Evolutionary conservation across 192 early-diverging fungal species (phyloP).

Genomic region (Phycomyces nitens): DNA sequence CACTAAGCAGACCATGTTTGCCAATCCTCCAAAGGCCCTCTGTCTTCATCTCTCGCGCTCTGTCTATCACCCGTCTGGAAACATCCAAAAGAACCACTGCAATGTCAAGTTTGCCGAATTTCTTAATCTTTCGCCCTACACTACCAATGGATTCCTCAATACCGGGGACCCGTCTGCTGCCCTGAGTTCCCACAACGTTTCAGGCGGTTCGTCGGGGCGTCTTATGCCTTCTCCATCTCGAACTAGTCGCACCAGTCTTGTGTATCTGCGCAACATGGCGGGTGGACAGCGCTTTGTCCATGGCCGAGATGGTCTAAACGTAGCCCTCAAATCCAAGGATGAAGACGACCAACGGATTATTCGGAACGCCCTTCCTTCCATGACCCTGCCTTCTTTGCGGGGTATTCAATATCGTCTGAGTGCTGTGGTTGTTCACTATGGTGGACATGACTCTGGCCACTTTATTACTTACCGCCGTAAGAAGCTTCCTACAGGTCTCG

Average conservation of each 20-base stretch:
- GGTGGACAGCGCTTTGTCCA: background rate
- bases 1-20: conserved; percentile 83
- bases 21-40: conserved; percentile 75
- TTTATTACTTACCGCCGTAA: conserved; percentile 83
- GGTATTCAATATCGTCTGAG: conserved; percentile 62
- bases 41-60: conserved; percentile 86
- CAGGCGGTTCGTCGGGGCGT: conserved; percentile 10
- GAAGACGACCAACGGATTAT: conserved; percentile 13
- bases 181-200: background rate
- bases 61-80: conserved; percentile 66
- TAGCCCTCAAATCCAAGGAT: conserved; percentile 12
- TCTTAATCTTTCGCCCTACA: conserved; percentile 76
- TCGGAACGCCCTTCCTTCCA: conserved; percentile 17
- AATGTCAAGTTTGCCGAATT: conserved; percentile 64
- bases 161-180: conserved; percentile 23
- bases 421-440: conserved; percentile 82
- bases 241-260: conserved; percentile 27
- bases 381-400: conserved; percentile 15
- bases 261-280: conserved; percentile 34
- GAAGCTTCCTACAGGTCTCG: conserved; percentile 36
- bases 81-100: conserved; percentile 74
- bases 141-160: conserved; percentile 59
- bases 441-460: conserved; percentile 85
- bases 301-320: conserved; percentile 13
- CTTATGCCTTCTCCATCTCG: conserved; percentile 11